Base-by-base conservation (phyloP, 2,329 filamentous ascomycete genomes). In the Colletotrichum tabaci region DNA sequence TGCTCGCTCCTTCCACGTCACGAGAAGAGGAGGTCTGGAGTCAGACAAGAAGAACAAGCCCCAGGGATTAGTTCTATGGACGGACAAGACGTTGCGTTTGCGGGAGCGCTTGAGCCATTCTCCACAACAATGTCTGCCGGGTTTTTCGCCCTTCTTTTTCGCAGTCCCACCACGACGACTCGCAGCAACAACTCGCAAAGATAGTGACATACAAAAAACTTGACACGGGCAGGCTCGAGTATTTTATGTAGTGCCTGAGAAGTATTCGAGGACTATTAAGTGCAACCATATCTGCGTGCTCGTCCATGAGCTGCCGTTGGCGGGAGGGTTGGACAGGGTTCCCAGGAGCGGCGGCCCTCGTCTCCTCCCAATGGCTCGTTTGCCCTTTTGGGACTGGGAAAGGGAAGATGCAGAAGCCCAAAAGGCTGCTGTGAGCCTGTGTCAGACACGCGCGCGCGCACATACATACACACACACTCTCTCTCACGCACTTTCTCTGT, bases 261-360 rank as follows among this genome's bases (percentile, higher is more conserved):
- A 44, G 58, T 64, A 60, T 38, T 49, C 49, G 53, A 38, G 53
- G 9, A 10, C 35, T 9, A 60, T 60, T 21, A 49, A 67, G 47
- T 72, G 40, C 58, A 53, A 61, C 42, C 62, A 47, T 44, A 58
- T 56, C 56, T 50, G 52, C 58, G 49, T 57, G 47, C 61, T 61
- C 46, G 30, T 30, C 46, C 44, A 23, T 35, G 42, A 40, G 44
- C 63, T 50, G 47, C 50, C 46, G 64, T 44, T 71, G 57, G 58
- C 46, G 65, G 68, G 58, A 63, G 58, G 67, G 57, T 67, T 21
- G 64, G 21, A 62, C 68, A 71, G 44, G 57, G 68, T 67, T 61
- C 50, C 35, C 40, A 46, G 40, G 49, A 38, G 42, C 57, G n/a
- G n/a, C 46, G 49, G 46, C 40, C 56, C 67, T 55, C 46, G 42